Evolutionary conservation across 495 filamentous ascomycete species (phyloP).

Genomic region (Penicillium parvum): DNA sequence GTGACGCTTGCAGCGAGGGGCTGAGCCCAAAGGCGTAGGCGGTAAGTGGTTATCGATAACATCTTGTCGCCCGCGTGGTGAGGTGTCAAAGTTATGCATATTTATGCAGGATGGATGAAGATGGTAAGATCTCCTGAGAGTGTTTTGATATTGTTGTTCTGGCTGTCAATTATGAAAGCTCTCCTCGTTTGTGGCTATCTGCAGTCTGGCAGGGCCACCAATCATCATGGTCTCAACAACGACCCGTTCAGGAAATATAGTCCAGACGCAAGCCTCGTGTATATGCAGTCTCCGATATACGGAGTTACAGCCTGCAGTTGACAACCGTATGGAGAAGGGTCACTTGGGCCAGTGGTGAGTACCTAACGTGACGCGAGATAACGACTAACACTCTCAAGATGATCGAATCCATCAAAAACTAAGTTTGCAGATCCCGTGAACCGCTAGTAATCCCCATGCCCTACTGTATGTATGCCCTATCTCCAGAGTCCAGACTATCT

Average conservation of each 20-base stretch:
- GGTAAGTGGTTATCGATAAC: slow-evolving; percentile 27
- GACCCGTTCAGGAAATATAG: slow-evolving; percentile 1
- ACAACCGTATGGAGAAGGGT: background rate
- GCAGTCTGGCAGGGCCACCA: too few relatives aligned
- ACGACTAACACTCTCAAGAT: background rate
- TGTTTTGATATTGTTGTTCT: background rate
- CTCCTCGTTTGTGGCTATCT: background rate
- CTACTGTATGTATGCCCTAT: too few relatives aligned
- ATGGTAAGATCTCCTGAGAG: background rate
- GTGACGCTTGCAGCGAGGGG: slow-evolving; percentile 30
- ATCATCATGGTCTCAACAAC: too few relatives aligned
- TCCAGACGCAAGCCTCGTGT: too few relatives aligned
- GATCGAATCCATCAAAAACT: background rate
- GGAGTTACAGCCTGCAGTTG: too few relatives aligned
- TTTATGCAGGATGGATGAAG: background rate
- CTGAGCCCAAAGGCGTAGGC: slow-evolving; percentile 13
- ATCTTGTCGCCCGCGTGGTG: background rate
- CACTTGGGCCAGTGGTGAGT: too few relatives aligned
- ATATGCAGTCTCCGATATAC: background rate
- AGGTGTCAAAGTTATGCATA: background rate
- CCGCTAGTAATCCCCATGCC: too few relatives aligned
- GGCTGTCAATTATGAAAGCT: too few relatives aligned
- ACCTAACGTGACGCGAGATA: background rate
- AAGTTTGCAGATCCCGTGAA: slow-evolving; percentile 8
- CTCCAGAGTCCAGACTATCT: too few relatives aligned